These are phyloP conservation scores for Picochlorum sp. DNA, from an alignment of 139 green algal genomes.

Conservation along the genomic window DNA sequence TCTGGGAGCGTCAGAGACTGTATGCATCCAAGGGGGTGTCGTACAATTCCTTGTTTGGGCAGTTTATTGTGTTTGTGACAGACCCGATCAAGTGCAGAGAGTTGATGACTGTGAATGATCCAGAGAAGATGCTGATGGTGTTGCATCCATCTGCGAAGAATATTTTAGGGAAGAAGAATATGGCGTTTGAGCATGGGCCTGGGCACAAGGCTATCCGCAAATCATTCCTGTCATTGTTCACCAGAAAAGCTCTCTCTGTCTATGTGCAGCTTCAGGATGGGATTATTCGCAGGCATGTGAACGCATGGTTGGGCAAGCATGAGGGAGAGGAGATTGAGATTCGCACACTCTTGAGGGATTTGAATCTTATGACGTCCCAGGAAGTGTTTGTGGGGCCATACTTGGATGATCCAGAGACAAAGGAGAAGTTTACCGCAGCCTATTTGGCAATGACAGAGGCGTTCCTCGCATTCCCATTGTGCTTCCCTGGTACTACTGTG, in stretches of 20 bases:
- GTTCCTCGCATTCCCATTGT: slow-evolving; percentile 60
- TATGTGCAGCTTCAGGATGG: slow-evolving; percentile 64
- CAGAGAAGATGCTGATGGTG: slow-evolving; percentile 56
- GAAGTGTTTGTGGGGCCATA: slow-evolving; percentile 81
- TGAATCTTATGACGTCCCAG: slow-evolving; percentile 71
- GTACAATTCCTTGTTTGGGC: slow-evolving; percentile 66
- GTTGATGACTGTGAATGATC: slow-evolving; percentile 49
- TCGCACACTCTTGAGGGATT: slow-evolving; percentile 35
- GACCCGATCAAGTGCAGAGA: slow-evolving; percentile 58
- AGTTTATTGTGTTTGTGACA: slow-evolving; percentile 71
- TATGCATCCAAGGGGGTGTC: slow-evolving; percentile 43
- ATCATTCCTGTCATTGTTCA: slow-evolving; percentile 80
- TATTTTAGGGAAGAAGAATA: slow-evolving; percentile 69
- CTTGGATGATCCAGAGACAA: slow-evolving; percentile 49
- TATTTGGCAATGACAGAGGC: slow-evolving; percentile 71
- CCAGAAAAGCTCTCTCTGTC: slow-evolving; percentile 62
- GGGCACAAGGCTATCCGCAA: slow-evolving; percentile 70
- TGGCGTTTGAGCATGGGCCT: slow-evolving; percentile 73
- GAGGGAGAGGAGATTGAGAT: slow-evolving; percentile 34
- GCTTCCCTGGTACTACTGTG: slow-evolving; percentile 70
- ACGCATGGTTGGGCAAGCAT: slow-evolving; percentile 31
- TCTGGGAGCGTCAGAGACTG: slow-evolving; percentile 35
- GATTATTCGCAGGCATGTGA: slow-evolving; percentile 57
- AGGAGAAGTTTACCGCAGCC: slow-evolving; percentile 44
- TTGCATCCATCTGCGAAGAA: slow-evolving; percentile 71